Percentiles rank a stretch among this genome's conserved stretches.
Evolutionary conservation across 306 rosid species (phyloP).

Genomic region (Sphenostylis stenocarpa): DNA sequence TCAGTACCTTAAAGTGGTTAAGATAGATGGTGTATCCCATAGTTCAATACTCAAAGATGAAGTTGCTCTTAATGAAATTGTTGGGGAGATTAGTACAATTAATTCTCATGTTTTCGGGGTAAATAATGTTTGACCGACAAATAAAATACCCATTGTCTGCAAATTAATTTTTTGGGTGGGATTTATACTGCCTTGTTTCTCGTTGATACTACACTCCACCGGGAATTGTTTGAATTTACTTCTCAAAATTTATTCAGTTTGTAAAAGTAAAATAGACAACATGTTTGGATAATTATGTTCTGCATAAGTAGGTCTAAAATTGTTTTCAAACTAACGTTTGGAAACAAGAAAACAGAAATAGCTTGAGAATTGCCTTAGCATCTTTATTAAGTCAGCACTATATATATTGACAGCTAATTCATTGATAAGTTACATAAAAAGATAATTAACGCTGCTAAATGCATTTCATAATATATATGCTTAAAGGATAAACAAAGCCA

Average conservation of each 20-base stretch:
- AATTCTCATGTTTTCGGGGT: constrained; percentile 37
- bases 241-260: not conserved
- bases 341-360: not conserved
- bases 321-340: not conserved
- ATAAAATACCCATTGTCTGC: not conserved
- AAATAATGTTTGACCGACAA: not conserved
- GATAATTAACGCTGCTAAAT: too few species aligned
- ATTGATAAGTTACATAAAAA: too few species aligned
- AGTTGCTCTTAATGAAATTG: constrained; percentile 52
- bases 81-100: constrained; percentile 43
- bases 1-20: constrained; percentile 52
- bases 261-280: not conserved
- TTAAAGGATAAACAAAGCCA: too few species aligned
- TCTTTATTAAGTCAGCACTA: not conserved
- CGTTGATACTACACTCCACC: not conserved
- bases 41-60: constrained; percentile 52
- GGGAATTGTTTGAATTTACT: not conserved
- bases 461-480: too few species aligned
- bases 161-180: not conserved
- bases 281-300: not conserved
- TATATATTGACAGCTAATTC: too few species aligned
- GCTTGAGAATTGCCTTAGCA: not conserved
- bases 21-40: constrained; percentile 64
- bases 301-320: not conserved
- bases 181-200: not conserved